Evolutionary conservation across 2,329 filamentous ascomycete genomes (phyloP), one percentile per base, ranked within the genome.

Genomic region (Apiospora saccharicola): DNA sequence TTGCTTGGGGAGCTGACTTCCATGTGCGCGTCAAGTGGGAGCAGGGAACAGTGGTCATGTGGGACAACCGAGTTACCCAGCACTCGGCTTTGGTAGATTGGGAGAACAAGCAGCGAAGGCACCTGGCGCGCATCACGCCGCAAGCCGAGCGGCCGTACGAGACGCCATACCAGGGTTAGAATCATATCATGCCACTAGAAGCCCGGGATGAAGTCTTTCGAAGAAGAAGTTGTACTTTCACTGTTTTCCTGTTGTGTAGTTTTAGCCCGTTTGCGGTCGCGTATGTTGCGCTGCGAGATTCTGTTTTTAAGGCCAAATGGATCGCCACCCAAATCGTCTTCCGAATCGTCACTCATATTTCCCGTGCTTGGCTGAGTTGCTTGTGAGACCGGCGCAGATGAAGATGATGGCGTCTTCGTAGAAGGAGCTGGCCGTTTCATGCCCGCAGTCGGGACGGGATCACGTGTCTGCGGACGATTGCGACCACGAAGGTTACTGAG

Each of bases 51-150:
- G 94, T 97, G 0, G 93, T 96, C 1, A 90, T 96, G 0, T 97
- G 94, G 94, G 94, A 96, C 81, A 96, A 96, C 84, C 87, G 94
- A 44, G 90, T 95, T 0, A 95, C 93, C 13, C 88, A 90, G 76
- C 94, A 97, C 81, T 92, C 92, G 8, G 94, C 94, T 1, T 84
- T 96, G 51, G 85, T 96, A 4, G 94, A 97, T 80, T 97, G 94
- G 94, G 90, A 92, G 76, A 90, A 90, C 79, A 94, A 94, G 3
- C 90, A 94, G 81, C 86, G 94, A 72, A 88, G 94, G 69, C 94
- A 97, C 83, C 82, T 97, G 74, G 94, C 94, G 6, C 88, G 94
- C 61, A 92, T 97, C 78, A 96, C 94, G 5, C 94, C 94, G 0
- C 93, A 96, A 83, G 94, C 93, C 0, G 94, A 97, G 85, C 82